phyloP scores from a whole-genome alignment of 2,329 filamentous ascomycete species.

The Stachybotrys elegans region DNA sequence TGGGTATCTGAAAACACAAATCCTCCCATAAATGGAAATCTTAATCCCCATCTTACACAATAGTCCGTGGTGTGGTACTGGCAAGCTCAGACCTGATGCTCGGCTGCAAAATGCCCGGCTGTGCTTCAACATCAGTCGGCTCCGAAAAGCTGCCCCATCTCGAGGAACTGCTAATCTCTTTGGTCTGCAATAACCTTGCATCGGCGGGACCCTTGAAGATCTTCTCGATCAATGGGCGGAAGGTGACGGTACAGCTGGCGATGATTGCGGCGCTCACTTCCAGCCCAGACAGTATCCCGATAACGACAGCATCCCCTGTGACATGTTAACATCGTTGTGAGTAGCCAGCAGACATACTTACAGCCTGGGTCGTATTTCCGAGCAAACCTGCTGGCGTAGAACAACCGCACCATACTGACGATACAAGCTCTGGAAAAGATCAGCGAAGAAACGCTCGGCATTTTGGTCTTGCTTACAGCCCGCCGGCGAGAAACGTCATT shows the following conservation, averaged over 20 bases:
- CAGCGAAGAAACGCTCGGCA: neutral
- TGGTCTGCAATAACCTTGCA: too few relatives aligned
- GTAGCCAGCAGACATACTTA: neutral
- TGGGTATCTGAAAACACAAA: too few relatives aligned
- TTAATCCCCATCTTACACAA: too few relatives aligned
- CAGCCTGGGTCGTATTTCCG: neutral
- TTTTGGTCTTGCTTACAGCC: neutral
- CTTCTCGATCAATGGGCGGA: neutral
- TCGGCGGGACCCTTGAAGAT: too few relatives aligned
- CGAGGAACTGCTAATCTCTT: too few relatives aligned
- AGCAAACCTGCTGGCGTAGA: neutral
- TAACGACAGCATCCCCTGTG: neutral
- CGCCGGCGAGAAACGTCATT: neutral
- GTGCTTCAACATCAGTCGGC: too few relatives aligned
- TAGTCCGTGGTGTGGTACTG: too few relatives aligned
- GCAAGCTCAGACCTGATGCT: too few relatives aligned
- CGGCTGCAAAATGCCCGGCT: too few relatives aligned
- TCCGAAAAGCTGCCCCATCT: too few relatives aligned
- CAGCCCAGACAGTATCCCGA: neutral
- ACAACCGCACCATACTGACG: neutral
- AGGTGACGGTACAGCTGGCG: neutral
- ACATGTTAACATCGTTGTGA: neutral
- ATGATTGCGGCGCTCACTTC: neutral
- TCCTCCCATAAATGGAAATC: too few relatives aligned
- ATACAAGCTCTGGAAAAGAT: neutral